Evolutionary conservation across 257 asterid genomes (phyloP).

Genomic region (Lantana camara): DNA sequence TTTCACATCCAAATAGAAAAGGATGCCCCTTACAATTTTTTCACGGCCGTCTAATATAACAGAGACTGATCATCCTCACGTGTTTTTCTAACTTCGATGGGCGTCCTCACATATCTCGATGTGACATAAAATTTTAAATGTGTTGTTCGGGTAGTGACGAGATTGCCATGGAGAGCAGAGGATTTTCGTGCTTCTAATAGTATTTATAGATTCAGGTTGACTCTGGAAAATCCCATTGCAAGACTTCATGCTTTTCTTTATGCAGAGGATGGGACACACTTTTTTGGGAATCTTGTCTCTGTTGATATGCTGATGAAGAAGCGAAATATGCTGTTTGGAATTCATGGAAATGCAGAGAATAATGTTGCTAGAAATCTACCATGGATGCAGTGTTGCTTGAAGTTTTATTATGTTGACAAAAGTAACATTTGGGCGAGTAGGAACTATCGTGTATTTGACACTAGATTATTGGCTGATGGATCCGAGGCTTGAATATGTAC

Average conservation of each 20-base stretch:
- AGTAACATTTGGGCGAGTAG: constrained; percentile 68
- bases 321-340: constrained; percentile 62
- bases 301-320: constrained; percentile 42
- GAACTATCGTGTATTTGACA: constrained; percentile 55
- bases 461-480: too few species aligned
- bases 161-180: constrained; percentile 58
- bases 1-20: constrained; percentile 42
- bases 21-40: constrained; percentile 66
- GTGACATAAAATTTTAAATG: constrained; percentile 59
- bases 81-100: constrained; percentile 70
- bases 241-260: constrained; percentile 75
- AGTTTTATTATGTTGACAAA: constrained; percentile 53
- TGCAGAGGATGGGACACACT: constrained; percentile 67
- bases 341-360: background rate
- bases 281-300: constrained; percentile 49
- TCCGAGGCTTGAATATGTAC: too few species aligned
- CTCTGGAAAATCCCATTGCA: constrained; percentile 92
- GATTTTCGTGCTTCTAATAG: constrained; percentile 59
- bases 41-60: constrained; percentile 67
- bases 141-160: constrained; percentile 73
- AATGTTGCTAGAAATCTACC: constrained; percentile 57
- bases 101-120: constrained; percentile 56
- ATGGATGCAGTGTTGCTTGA: constrained; percentile 72
- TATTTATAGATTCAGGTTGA: constrained; percentile 66
- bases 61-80: constrained; percentile 58